Percentiles rank a stretch among this genome's conserved stretches.
Conservation (phyloP, 192 early-diverging fungal genomes). For the Geosiphon pyriformis region DNA sequence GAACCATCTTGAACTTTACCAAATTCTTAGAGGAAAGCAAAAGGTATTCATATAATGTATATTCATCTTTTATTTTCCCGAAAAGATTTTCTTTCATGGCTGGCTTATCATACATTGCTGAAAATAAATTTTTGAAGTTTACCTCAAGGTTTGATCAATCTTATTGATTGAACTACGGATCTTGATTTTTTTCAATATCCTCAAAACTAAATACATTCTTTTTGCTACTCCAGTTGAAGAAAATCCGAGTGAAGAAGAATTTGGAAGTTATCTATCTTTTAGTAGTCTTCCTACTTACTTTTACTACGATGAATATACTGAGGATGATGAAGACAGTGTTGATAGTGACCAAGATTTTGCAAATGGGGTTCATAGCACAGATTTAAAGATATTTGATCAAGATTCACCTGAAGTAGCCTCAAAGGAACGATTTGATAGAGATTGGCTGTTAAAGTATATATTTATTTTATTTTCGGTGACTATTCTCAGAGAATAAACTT, state of each 20-base stretch:
- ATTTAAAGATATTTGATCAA: neutral
- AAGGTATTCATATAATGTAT: neutral
- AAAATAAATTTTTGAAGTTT: too few relatives aligned
- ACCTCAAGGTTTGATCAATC: too few relatives aligned
- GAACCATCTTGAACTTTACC: conserved; percentile 6
- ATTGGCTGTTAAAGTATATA: conserved; percentile 48
- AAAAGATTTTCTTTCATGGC: neutral
- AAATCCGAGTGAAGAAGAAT: conserved; percentile 8
- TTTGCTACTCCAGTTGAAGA: too few relatives aligned
- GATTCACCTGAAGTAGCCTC: neutral
- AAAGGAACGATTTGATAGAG: conserved; percentile 28
- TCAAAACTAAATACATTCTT: too few relatives aligned
- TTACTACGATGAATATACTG: conserved; percentile 13
- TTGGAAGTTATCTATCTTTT: conserved; percentile 10
- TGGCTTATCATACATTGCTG: too few relatives aligned
- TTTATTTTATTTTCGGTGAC: neutral
- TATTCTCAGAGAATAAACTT: neutral
- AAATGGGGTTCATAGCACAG: neutral
- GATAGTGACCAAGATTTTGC: neutral
- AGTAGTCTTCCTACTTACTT: conserved; percentile 11
- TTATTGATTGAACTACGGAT: too few relatives aligned
- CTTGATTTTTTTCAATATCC: too few relatives aligned
- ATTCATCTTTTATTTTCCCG: neutral
- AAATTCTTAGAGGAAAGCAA: conserved; percentile 11
- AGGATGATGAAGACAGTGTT: neutral